Conservation (phyloP, 495 filamentous ascomycete species). For the Daldinia caldariorum region DNA sequence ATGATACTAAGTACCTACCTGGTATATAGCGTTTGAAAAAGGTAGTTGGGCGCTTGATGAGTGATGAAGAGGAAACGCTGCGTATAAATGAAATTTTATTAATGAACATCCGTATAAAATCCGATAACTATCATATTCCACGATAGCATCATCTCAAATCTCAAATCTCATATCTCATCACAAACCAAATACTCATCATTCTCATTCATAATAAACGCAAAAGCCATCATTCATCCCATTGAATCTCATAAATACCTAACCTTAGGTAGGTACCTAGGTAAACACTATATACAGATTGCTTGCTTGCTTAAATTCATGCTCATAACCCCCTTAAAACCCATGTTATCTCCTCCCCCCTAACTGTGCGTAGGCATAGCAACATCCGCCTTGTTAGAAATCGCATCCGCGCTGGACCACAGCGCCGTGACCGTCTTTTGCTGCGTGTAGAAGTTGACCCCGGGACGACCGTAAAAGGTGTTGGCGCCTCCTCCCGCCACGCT, state of each 20-base stretch:
- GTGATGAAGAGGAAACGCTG: background rate
- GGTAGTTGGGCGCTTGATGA: too few species aligned
- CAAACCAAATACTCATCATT: background rate
- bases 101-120: too few species aligned
- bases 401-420: slow-evolving; percentile 87
- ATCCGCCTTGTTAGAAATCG: slow-evolving; percentile 78
- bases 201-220: too few species aligned
- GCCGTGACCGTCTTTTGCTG: slow-evolving; percentile 98
- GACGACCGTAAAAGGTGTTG: slow-evolving; percentile 94
- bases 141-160: too few species aligned
- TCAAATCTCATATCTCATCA: background rate
- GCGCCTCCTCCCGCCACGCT: slow-evolving; percentile 92
- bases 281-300: slow-evolving; percentile 7
- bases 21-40: too few species aligned
- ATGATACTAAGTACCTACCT: background rate
- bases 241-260: background rate
- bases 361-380: slow-evolving; percentile 94
- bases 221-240: background rate
- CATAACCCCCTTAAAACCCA: slow-evolving; percentile 22
- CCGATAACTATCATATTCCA: too few species aligned
- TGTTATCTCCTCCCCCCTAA: slow-evolving; percentile 30
- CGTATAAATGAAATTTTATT: background rate
- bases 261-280: too few species aligned
- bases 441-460: slow-evolving; percentile 92
- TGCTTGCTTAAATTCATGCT: background rate